These are phyloP conservation scores for Aspergillus melleus DNA, from an alignment of 2,329 filamentous ascomycete species.

Conservation along the genomic window DNA sequence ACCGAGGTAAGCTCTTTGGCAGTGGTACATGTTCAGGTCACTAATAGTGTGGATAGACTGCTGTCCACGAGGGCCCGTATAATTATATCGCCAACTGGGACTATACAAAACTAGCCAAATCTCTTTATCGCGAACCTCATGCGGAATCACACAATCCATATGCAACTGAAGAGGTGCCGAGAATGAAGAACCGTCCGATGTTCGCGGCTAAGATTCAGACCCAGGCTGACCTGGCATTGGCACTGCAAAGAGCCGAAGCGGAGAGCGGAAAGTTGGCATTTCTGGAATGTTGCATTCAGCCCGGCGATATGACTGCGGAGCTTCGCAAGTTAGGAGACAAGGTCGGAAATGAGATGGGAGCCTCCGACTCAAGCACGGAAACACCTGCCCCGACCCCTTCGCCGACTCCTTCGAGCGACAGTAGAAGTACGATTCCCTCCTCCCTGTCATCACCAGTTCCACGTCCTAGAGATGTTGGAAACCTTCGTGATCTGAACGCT, in stretches of 20 bases:
- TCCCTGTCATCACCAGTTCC: neutral
- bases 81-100: constrained; percentile 14
- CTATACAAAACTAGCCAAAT: constrained; percentile 7
- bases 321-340: neutral
- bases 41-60: neutral
- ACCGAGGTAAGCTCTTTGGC: constrained; percentile 56
- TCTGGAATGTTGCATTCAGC: constrained; percentile 11
- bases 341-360: neutral
- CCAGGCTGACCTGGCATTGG: neutral
- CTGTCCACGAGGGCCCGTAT: constrained; percentile 10
- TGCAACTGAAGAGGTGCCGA: neutral
- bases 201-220: constrained; percentile 7
- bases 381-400: no score
- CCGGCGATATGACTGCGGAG: constrained; percentile 6
- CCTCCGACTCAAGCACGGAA: neutral
- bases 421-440: neutral
- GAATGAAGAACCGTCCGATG: neutral
- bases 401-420: neutral
- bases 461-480: neutral
- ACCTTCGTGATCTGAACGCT: neutral
- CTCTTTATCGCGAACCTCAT: constrained; percentile 1
- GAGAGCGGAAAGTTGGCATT: constrained; percentile 10
- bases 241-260: neutral
- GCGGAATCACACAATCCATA: constrained; percentile 1
- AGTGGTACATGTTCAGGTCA: rapidly evolving